Evolutionary conservation across 805 yeast genomes (phyloP).

Genomic region (Saturnispora halmiae): DNA sequence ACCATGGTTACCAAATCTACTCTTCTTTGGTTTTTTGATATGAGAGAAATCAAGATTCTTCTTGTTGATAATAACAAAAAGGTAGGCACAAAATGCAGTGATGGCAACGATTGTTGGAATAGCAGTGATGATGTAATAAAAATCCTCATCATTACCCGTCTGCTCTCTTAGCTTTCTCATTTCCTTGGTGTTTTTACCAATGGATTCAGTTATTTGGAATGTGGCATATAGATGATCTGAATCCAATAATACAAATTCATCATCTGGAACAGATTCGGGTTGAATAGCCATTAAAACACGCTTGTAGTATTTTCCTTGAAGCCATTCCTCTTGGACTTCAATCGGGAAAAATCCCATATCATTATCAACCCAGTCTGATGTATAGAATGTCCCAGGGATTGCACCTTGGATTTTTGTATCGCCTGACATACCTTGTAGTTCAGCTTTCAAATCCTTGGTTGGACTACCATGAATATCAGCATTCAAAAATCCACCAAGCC

Average conservation of each 20-base stretch:
- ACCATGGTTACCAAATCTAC: conserved; percentile 28
- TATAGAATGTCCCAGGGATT: conserved; percentile 40
- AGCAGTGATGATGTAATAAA: conserved; percentile 51
- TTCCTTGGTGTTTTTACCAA: conserved; percentile 36
- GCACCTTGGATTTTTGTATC: conserved; percentile 20
- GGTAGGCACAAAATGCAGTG: conserved; percentile 53
- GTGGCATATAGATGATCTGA: conserved; percentile 36
- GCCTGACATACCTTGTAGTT: conserved; percentile 16
- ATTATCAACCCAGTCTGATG: conserved; percentile 62
- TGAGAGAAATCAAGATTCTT: conserved; percentile 45
- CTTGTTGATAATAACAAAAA: conserved; percentile 49
- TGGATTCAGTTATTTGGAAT: conserved; percentile 43
- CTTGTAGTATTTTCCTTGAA: conserved; percentile 43
- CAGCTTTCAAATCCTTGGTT: conserved; percentile 10
- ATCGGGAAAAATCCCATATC: conserved; percentile 57
- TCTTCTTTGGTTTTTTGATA: conserved; percentile 31
- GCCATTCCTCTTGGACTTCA: conserved; percentile 55
- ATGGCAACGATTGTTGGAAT: conserved; percentile 60
- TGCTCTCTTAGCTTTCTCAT: conserved; percentile 27
- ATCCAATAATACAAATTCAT: conserved; percentile 48
- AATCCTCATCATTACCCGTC: conserved; percentile 36
- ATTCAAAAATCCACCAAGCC: conserved; percentile 12
- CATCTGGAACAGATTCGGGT: conserved; percentile 57
- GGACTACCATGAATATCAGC: conserved; percentile 11
- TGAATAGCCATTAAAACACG: conserved; percentile 63